Base-by-base conservation (phyloP, 2,329 filamentous ascomycete genomes). In the Ascochyta clinopodiicola region DNA sequence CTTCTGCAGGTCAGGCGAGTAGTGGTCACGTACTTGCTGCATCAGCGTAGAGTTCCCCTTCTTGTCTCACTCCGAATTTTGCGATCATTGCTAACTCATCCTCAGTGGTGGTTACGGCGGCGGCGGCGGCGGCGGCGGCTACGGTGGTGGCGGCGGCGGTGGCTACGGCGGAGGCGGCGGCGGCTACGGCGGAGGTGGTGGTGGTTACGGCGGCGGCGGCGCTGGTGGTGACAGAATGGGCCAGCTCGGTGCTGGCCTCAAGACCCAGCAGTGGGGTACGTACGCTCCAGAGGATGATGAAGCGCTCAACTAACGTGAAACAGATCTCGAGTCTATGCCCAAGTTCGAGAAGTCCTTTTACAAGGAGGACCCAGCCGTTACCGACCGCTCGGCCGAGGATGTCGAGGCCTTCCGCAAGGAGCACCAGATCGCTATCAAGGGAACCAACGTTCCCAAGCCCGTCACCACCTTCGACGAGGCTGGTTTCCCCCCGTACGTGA, bases 291-390 rank as follows among this genome's bases (percentile, higher is more conserved):
- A 4, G 9, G n/a, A 15, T 17, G 15, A 34, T 9, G 6, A 3
- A 24, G n/a, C 15, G 44, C 36, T 15, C 13, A 60, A 62, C 69
- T 73, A 65, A 76, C 60, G 53, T 24, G 22, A 52, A n/a, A 19
- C 64, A 95, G 95, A 99, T 75, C 70, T 95, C 49, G 82, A 77
- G 71, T 77, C 88, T 6, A 74, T 99, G 40, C 94, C 95, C 69
- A 98, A 98, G 79, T 99, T 99, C 80, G 95, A 99, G 77, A 99
- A 99, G 81, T 93, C 91, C 8, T 99, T 99, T 82, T 99, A 99
- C 86, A 96, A 98, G 82, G 95, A 98, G 80, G 88, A 95, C 74
- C 84, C 88, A 29, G 86, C 86, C 57, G 94, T 99, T 58, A 79
- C 87, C 59, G 82, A 78, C 69, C 91, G 95, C 72, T 87, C 91